phyloP scores from a whole-genome alignment of 1,284 basidiomycete species.

The Taiwanofungus camphoratus region DNA sequence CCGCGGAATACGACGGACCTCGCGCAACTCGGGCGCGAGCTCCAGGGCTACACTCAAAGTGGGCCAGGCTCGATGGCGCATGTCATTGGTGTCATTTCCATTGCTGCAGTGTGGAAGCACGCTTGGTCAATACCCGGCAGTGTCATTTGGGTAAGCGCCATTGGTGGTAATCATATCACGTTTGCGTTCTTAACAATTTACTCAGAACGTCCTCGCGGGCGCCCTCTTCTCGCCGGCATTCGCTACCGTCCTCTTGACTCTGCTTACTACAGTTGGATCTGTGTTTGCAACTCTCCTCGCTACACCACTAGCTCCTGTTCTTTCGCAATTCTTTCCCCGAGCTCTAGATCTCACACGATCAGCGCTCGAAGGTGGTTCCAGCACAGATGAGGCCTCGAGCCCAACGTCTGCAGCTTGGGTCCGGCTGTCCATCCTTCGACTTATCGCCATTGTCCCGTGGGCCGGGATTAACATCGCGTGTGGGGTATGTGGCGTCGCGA shows the following conservation, averaged over 20 bases:
- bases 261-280: slow-evolving; percentile 84
- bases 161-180: slow-evolving; percentile 14
- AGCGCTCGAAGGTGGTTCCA: slow-evolving; percentile 50
- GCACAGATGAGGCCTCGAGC: slow-evolving; percentile 27
- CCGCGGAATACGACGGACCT: slow-evolving; percentile 70
- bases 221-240: slow-evolving; percentile 77
- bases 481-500: slow-evolving; percentile 78
- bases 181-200: slow-evolving; percentile 9
- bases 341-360: slow-evolving; percentile 76
- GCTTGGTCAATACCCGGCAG: slow-evolving; percentile 92
- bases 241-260: slow-evolving; percentile 73
- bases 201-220: slow-evolving; percentile 84
- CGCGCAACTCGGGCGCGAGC: slow-evolving; percentile 64
- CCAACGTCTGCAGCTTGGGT: slow-evolving; percentile 77
- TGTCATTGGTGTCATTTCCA: slow-evolving; percentile 74
- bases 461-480: slow-evolving; percentile 92
- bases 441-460: slow-evolving; percentile 90
- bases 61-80: slow-evolving; percentile 57
- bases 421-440: slow-evolving; percentile 75
- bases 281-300: slow-evolving; percentile 73
- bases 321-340: slow-evolving; percentile 75
- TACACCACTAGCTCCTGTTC: slow-evolving; percentile 77
- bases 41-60: slow-evolving; percentile 72
- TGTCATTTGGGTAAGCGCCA: slow-evolving; percentile 72
- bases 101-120: slow-evolving; percentile 90